Base-by-base conservation (phyloP, 2,329 filamentous ascomycete species). In the Monosporascus ibericus region DNA sequence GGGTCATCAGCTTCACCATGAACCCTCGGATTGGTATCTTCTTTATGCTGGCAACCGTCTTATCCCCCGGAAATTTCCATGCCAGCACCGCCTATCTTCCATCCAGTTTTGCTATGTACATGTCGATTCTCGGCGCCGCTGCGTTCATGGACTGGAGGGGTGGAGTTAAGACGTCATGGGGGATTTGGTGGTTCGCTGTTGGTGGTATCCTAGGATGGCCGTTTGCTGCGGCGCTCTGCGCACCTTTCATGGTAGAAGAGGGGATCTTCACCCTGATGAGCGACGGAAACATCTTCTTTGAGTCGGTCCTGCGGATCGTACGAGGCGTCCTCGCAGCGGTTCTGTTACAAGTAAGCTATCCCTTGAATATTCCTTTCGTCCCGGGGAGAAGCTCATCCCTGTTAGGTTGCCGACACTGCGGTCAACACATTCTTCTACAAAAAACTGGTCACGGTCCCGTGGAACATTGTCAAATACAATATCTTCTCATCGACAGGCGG, bases 61-160 rank as follows among this genome's bases (percentile, higher is more conserved):
- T 86, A 53, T 95, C 88, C 56, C 89, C 94, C 0, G 94, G 94
- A 44, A 95, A 96, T 79, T 97, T 96, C 67, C 90, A 96, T 70
- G 87, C 94, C 5, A 90, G 90, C 52, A 81, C 88, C 1, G 85
- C 92, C 6, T 96, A 89, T 65, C 76, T 99, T 5, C 94, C 94
- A 0, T 96, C 92, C 8, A 96, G 88, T 69, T 99, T 99, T 65
- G 88, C 94, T 65, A 99, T 99, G 94, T 96, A 95, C 68, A 88
- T 85, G 54, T 85, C 84, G 15, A 94, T 94, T 79, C 75, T 97
- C 7, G 94, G 92, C 11, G 82, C 91, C 51, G 82, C 91, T 1
- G 84, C 90, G 1, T 99, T 97, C 69, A 87, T 99, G 81, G 89
- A 96, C 70, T 94, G 89, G 86, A 81, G 81, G 38, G 86, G 85